A percentile compares a stretch with the other conserved stretches of the same genome.
Evolutionary conservation across 2,329 filamentous ascomycete species (phyloP).

Genomic region (Aspergillus bombycis): DNA sequence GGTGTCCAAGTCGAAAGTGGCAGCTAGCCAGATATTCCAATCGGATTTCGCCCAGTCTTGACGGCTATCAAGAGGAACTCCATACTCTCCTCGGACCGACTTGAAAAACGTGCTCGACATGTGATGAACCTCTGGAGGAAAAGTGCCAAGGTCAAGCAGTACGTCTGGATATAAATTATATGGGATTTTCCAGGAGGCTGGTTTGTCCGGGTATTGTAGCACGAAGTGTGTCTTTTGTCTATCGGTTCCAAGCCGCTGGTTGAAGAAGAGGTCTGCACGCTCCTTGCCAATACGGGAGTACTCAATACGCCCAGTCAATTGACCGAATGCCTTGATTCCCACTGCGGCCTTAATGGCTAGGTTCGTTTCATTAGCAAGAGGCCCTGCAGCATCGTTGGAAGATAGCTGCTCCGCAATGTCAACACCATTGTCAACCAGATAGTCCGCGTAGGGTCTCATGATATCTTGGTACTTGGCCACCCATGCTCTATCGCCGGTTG

Average conservation of each 20-base stretch:
- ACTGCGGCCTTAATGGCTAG: constrained; percentile 53
- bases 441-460: constrained; percentile 46
- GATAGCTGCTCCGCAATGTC: constrained; percentile 45
- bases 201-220: constrained; percentile 41
- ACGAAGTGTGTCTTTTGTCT: constrained; percentile 43
- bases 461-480: constrained; percentile 37
- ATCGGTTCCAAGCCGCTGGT: constrained; percentile 39
- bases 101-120: constrained; percentile 45
- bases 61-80: constrained; percentile 44
- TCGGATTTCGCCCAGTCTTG: constrained; percentile 49
- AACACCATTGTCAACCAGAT: constrained; percentile 44
- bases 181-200: constrained; percentile 39
- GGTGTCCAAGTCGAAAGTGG: constrained; percentile 32
- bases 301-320: constrained; percentile 38
- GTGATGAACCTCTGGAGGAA: constrained; percentile 37
- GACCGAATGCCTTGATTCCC: constrained; percentile 50
- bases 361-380: constrained; percentile 49
- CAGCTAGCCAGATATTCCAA: constrained; percentile 50
- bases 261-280: constrained; percentile 41
- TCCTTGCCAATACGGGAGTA: constrained; percentile 42
- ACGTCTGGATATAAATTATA: constrained; percentile 49
- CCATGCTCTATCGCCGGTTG: constrained; percentile 44
- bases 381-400: constrained; percentile 48
- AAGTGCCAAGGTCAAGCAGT: constrained; percentile 43
- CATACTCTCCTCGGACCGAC: constrained; percentile 38